A percentile compares a stretch with the other conserved stretches of the same genome.
Evolutionary conservation across 257 asterid species (phyloP).

Genomic region (Orobanche coerulescens): DNA sequence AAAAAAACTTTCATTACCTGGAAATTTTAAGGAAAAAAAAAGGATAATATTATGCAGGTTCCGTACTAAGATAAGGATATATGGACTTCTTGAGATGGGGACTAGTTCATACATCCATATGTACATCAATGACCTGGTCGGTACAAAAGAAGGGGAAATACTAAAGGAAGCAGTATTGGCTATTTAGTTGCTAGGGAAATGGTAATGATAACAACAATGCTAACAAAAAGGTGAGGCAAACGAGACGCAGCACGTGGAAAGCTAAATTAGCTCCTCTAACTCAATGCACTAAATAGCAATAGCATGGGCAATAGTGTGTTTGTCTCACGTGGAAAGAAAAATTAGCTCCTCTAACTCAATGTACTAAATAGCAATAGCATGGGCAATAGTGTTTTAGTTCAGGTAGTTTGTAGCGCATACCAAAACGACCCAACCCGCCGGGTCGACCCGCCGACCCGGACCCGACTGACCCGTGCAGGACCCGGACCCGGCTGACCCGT

Average conservation of each 20-base stretch:
- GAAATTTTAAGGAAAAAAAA: neutral
- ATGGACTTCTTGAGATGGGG: slow-evolving; percentile 6
- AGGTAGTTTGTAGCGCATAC: too few species aligned
- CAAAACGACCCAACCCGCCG: too few species aligned
- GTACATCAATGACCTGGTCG: neutral
- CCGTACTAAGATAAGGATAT: neutral
- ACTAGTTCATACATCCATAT: neutral
- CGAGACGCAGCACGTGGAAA: neutral
- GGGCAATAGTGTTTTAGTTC: too few species aligned
- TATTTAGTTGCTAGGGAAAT: neutral
- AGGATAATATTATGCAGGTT: neutral
- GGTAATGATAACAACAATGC: neutral
- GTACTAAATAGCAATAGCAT: too few species aligned
- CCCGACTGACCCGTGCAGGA: too few species aligned
- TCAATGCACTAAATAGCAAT: too few species aligned
- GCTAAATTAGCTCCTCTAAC: neutral
- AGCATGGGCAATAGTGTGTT: too few species aligned
- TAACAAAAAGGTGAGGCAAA: neutral
- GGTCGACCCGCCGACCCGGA: too few species aligned
- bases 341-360: too few species aligned
- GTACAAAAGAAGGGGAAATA: neutral
- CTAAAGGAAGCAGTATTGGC: neutral
- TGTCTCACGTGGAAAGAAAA: too few species aligned
- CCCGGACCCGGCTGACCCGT: too few species aligned
- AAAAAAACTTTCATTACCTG: neutral